These are phyloP conservation scores for Vigna nakashimae DNA, from an alignment of 306 rosid species.

Conservation along the genomic window DNA sequence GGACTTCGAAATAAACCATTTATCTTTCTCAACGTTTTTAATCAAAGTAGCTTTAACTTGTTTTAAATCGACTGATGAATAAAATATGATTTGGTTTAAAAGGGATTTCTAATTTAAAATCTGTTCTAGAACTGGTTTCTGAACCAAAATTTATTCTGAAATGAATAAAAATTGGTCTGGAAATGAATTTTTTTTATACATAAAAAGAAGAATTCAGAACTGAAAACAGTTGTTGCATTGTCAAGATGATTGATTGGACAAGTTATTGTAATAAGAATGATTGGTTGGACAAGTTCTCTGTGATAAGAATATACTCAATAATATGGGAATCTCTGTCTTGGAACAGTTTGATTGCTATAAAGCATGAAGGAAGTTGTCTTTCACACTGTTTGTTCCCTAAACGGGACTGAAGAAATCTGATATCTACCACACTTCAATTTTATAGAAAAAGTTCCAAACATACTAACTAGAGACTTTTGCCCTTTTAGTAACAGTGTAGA, in stretches of 20 bases:
- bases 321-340: slow-evolving; percentile 7
- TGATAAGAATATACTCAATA: neutral
- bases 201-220: neutral
- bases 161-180: neutral
- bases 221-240: slow-evolving; percentile 4
- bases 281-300: slow-evolving; percentile 22
- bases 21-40: neutral
- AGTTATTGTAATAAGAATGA: slow-evolving; percentile 6
- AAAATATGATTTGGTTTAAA: neutral
- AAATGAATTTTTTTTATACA: neutral
- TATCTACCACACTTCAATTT: neutral
- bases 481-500: neutral
- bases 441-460: neutral
- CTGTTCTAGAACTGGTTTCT: neutral
- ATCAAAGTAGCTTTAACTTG: neutral
- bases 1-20: neutral
- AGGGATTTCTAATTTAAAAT: neutral
- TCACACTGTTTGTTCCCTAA: slow-evolving; percentile 2
- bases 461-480: neutral
- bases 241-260: slow-evolving; percentile 23
- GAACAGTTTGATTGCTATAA: slow-evolving; percentile 27
- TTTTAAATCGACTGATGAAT: neutral
- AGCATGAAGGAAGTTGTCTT: slow-evolving; percentile 17
- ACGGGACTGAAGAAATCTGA: slow-evolving; percentile 2
- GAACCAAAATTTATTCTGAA: neutral